Evolutionary conservation across 441 rosid species (phyloP), one percentile per base, ranked within the genome.

Genomic region (Sinapis alba): DNA sequence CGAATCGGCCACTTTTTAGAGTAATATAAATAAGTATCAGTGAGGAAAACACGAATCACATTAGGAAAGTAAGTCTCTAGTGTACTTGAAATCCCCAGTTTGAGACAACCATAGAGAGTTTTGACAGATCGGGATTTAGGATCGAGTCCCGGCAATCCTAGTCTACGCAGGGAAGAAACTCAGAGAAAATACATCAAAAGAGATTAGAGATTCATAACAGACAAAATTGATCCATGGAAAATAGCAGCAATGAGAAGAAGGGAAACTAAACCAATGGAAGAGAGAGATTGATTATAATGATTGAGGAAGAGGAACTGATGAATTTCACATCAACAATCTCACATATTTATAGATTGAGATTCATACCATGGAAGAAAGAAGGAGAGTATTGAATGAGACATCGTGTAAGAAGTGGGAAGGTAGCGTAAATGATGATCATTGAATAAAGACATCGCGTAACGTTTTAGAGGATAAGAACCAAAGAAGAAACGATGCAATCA

Each of bases 151-250:
- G 13, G 94, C 95, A 65, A 96, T 94, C 85, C 94, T 96, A 50
- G 99, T 94, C 98, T 92, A 89, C 61, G 98, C 96, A 1, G 95
- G 95, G 50, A 94, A 94, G 83, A 92, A 92, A 81, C 81, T 92
- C 98, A 89, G 88, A 76, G 79, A 74, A 45, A 62, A 47, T 18
- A 30, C 71, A 73, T 16, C 11, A 66, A 27, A 30, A 61, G 12
- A 38, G 24, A 72, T 60, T 28, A 73, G 24, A 47, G 9, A 47
- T 7, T 2, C 20, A 6, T 7, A 15, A 45, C 47, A 41, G 15
- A 16, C 53, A 7, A n/a, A 23, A 34, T 9, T 9, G 53, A 81
- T 65, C 64, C 34, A 43, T 24, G 21, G 1, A 18, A 50, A 2
- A 50, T 50, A 19, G 56, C 21, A 27, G 63, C 50, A 41, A 47